A percentile compares a stretch with the other conserved stretches of the same genome.
These are phyloP conservation scores for Solanum pinnatisectum DNA, from an alignment of 257 asterid species.

Conservation along the genomic window DNA sequence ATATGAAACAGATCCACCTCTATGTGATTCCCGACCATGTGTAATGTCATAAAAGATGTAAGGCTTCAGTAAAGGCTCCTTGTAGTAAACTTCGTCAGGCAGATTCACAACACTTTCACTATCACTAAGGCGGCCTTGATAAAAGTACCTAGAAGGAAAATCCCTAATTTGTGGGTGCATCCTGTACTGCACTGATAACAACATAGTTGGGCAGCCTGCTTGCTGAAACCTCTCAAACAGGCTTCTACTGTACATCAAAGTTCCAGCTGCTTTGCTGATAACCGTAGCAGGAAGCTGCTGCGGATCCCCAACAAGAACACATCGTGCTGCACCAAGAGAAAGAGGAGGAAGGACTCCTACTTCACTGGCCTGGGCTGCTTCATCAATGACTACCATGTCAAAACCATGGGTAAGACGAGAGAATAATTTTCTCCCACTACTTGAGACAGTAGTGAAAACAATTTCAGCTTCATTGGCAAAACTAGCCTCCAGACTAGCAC, in stretches of 20 bases:
- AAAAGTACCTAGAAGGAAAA: constrained; percentile 92
- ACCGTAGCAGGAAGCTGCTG: constrained; percentile 99
- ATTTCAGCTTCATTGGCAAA: constrained; percentile 99
- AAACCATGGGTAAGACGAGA: constrained; percentile 95
- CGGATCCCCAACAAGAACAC: constrained; percentile 98
- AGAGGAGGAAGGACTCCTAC: constrained; percentile 93
- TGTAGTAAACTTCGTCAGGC: constrained; percentile 75
- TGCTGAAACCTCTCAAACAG: constrained; percentile 98
- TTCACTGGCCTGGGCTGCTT: constrained; percentile 99
- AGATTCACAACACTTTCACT: constrained; percentile 75
- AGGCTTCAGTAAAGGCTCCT: constrained; percentile 76
- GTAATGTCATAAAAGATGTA: constrained; percentile 76
- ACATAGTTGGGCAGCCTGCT: constrained; percentile 98
- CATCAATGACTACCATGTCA: constrained; percentile 99
- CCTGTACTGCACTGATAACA: constrained; percentile 90
- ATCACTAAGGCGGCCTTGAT: constrained; percentile 95
- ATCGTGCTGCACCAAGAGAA: constrained; percentile 97
- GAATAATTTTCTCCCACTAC: constrained; percentile 95
- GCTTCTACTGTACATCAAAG: constrained; percentile 91
- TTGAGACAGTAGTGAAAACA: constrained; percentile 93
- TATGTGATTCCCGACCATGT: constrained; percentile 92
- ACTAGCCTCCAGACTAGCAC: constrained; percentile 93
- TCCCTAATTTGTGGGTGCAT: constrained; percentile 98
- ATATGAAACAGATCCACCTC: constrained; percentile 91
- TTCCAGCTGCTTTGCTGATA: constrained; percentile 97